Base-by-base conservation (phyloP, 768 basidiomycete genomes). In the Tephrocybe sp. region DNA sequence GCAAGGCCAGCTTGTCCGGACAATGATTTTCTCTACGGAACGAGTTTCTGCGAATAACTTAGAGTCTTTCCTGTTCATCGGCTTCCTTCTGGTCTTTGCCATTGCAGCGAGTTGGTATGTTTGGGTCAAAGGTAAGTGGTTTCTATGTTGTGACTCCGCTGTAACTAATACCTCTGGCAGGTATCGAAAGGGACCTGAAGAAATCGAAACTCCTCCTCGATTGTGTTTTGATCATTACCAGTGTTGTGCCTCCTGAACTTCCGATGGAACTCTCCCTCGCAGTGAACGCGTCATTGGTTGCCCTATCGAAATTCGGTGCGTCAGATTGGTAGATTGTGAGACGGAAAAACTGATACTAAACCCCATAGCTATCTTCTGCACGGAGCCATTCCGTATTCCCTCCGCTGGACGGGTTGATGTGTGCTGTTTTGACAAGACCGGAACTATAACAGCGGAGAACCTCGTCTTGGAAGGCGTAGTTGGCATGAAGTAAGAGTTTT, bases 401-500 rank as follows among this genome's bases (percentile, higher is more conserved):
- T 90, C 75, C 54, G 97, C 97, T 5, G 97, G 97, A 5, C 82
- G 93, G 17, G 94, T 98, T 2, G 97, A 99, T 60, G 88, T 98
- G 13, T 99, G 97, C 69, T 98, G 97, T 69, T 98, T 99, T 60
- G 97, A 99, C 71, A 99, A 99, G 78, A 99, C 97, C 0, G 97
- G 96, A 19, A 98, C 97, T 0, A 98, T 99, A 59, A 99, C 97
- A 0, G 92, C 92, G 0, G 95, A 98, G 66, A 87, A 94, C 65
- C 72, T 98, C 11, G 93, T 98, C 7, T 77, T 98, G 1, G 95
- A 99, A 65, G 97, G 97, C 48, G 80, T 99, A 36, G 91, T 81
- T 22, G 97, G 95, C 46, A 78, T 97, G 39, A 80, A 92, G 95
- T 98, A 62, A 61, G 91, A 39, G 16, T 32, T 36, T 33, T 14